Evolutionary conservation across 768 basidiomycete species (phyloP).

Genomic region (Boletus speciosus): DNA sequence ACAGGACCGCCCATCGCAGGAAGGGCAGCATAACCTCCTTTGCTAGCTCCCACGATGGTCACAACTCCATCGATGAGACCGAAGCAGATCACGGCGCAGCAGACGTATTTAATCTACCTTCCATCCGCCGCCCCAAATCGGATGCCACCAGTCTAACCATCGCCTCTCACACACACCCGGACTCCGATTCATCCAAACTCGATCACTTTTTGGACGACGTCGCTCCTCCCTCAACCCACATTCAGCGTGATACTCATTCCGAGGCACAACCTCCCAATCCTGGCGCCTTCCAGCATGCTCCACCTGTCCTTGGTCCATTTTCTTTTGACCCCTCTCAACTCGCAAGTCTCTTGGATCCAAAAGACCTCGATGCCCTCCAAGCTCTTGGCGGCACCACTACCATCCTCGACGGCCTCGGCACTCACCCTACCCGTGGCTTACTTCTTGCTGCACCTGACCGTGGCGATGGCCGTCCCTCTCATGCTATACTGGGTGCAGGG

Average conservation of each 20-base stretch:
- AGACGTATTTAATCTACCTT: slow-evolving; percentile 23
- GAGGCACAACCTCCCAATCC: slow-evolving; percentile 17
- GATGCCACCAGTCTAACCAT: slow-evolving; percentile 34
- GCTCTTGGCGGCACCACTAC: slow-evolving; percentile 67
- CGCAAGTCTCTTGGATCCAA: slow-evolving; percentile 88
- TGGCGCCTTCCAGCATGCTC: slow-evolving; percentile 37
- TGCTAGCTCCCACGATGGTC: slow-evolving; percentile 40
- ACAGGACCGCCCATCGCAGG: slow-evolving; percentile 41
- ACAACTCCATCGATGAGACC: slow-evolving; percentile 40
- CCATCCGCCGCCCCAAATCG: slow-evolving; percentile 35
- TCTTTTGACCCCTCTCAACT: slow-evolving; percentile 67
- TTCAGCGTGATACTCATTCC: slow-evolving; percentile 22
- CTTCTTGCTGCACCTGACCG: not conserved
- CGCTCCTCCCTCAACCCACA: slow-evolving; percentile 17
- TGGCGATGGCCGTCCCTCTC: slow-evolving; percentile 3
- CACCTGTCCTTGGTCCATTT: slow-evolving; percentile 67
- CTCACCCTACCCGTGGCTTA: slow-evolving; percentile 51
- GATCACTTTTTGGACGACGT: slow-evolving; percentile 4
- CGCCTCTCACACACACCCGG: slow-evolving; percentile 37
- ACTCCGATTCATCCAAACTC: slow-evolving; percentile 34
- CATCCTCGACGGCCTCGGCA: slow-evolving; percentile 72
- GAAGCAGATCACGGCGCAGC: slow-evolving; percentile 43
- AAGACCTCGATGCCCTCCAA: slow-evolving; percentile 63
- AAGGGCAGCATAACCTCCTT: slow-evolving; percentile 58
- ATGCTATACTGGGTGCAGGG: slow-evolving; percentile 26